A percentile compares a stretch with the other conserved stretches of the same genome.
Conservation (phyloP, 2,329 filamentous ascomycete species). For the Thielaviopsis punctulata region DNA sequence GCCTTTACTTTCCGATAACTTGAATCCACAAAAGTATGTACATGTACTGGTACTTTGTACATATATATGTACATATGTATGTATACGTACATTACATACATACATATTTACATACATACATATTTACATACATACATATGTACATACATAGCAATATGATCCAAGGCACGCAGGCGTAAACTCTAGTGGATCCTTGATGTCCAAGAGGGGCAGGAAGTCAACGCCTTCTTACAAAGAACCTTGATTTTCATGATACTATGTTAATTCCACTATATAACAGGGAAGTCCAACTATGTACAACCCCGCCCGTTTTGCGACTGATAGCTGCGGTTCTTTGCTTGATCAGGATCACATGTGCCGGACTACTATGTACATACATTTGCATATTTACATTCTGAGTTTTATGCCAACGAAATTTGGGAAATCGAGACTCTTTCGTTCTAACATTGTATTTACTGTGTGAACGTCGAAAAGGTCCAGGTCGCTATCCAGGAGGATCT, state of each 20-base stretch:
- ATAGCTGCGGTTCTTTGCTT: too few relatives aligned
- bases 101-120: too few relatives aligned
- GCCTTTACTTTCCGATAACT: too few relatives aligned
- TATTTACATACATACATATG: not conserved
- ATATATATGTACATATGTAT: not conserved
- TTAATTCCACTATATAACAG: too few relatives aligned
- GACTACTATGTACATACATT: too few relatives aligned
- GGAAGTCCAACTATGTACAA: too few relatives aligned
- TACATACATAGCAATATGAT: too few relatives aligned
- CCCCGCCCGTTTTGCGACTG: too few relatives aligned
- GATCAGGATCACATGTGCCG: not conserved
- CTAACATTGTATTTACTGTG: not conserved
- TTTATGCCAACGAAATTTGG: not conserved
- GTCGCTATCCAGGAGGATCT: too few relatives aligned
- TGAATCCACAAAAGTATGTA: not conserved
- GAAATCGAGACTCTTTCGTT: not conserved
- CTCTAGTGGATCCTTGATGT: not conserved
- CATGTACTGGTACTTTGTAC: too few relatives aligned
- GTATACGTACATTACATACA: not conserved
- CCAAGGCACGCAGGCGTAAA: not conserved
- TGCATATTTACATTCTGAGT: not conserved
- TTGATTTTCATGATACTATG: not conserved
- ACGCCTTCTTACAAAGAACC: slow-evolving; percentile 13
- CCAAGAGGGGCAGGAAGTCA: slow-evolving; percentile 5
- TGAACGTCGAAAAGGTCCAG: not conserved